Evolutionary conservation across 2,329 filamentous ascomycete genomes (phyloP).

Genomic region (Hansfordia pulvinata): DNA sequence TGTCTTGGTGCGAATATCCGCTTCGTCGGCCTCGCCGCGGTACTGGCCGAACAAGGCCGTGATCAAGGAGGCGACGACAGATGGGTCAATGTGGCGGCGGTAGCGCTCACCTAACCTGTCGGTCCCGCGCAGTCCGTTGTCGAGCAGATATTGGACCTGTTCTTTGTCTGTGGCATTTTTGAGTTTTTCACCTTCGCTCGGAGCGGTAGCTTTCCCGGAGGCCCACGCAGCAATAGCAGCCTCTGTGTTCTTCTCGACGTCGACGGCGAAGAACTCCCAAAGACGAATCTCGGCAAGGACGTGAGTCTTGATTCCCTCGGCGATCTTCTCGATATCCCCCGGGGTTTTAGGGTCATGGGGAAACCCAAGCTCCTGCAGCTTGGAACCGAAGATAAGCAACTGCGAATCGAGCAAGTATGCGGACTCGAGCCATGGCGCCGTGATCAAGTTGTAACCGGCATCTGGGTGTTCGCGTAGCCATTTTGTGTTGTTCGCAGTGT

Average conservation of each 20-base stretch:
- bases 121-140: conserved; percentile 55
- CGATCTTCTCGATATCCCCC: conserved; percentile 66
- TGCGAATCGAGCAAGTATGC: conserved; percentile 48
- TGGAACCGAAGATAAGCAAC: conserved; percentile 63
- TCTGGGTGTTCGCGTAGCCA: conserved; percentile 95
- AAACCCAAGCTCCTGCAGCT: conserved; percentile 56
- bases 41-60: conserved; percentile 55
- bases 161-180: conserved; percentile 29
- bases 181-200: conserved; percentile 37
- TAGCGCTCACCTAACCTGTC: conserved; percentile 73
- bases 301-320: conserved; percentile 70
- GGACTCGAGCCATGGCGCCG: conserved; percentile 64
- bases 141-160: conserved; percentile 48
- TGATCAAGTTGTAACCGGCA: conserved; percentile 85
- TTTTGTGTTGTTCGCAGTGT: conserved; percentile 88
- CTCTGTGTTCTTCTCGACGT: conserved; percentile 60
- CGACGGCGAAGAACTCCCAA: conserved; percentile 87
- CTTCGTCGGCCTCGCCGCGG: conserved; percentile 38
- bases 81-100: conserved; percentile 56
- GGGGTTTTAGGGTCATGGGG: conserved; percentile 58
- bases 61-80: conserved; percentile 54
- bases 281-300: conserved; percentile 67
- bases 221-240: conserved; percentile 61
- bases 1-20: conserved; percentile 39
- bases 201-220: conserved; percentile 39